A percentile compares a stretch with the other conserved stretches of the same genome.
Conservation (phyloP, 2,329 filamentous ascomycete species). For the Diplodia scrobiculata region DNA sequence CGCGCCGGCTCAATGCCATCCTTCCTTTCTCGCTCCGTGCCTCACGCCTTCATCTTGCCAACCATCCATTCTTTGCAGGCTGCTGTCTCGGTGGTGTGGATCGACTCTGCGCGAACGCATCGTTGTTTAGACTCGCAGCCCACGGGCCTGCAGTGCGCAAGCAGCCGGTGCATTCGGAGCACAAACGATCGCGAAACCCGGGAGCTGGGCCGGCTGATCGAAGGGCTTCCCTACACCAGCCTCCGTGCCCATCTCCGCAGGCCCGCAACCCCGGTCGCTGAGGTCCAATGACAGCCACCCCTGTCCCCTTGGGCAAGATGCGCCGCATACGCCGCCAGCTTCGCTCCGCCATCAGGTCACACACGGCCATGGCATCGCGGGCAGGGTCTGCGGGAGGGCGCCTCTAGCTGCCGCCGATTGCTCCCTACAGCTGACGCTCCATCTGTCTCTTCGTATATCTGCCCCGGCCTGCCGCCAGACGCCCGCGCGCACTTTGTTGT, state of each 20-base stretch:
- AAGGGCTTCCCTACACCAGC: not conserved
- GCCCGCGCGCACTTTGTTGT: not conserved
- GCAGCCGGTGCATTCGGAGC: slow-evolving; percentile 9
- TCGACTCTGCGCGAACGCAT: not conserved
- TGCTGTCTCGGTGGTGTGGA: not conserved
- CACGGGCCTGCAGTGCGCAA: slow-evolving; percentile 9
- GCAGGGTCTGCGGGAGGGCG: slow-evolving; percentile 6
- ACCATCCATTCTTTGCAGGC: too few species aligned
- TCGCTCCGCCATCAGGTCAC: not conserved
- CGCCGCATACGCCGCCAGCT: not conserved
- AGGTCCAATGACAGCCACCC: not conserved
- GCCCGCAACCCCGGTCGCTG: not conserved
- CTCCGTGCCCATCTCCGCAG: slow-evolving; percentile 1
- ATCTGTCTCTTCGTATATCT: not conserved
- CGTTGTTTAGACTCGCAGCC: not conserved
- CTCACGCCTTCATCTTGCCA: not conserved
- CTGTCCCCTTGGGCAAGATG: not conserved
- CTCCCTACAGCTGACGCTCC: not conserved
- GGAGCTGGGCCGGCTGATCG: not conserved
- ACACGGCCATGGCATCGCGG: slow-evolving; percentile 5
- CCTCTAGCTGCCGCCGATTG: not conserved
- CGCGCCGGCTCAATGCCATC: slow-evolving; percentile 11
- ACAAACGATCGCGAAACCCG: slow-evolving; percentile 1
- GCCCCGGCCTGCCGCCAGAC: slow-evolving; percentile 5
- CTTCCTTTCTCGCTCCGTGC: slow-evolving; percentile 3